Evolutionary conservation across 805 yeast genomes (phyloP), one percentile per base, ranked within the genome.

Genomic region (Yamadazyma olivae): DNA sequence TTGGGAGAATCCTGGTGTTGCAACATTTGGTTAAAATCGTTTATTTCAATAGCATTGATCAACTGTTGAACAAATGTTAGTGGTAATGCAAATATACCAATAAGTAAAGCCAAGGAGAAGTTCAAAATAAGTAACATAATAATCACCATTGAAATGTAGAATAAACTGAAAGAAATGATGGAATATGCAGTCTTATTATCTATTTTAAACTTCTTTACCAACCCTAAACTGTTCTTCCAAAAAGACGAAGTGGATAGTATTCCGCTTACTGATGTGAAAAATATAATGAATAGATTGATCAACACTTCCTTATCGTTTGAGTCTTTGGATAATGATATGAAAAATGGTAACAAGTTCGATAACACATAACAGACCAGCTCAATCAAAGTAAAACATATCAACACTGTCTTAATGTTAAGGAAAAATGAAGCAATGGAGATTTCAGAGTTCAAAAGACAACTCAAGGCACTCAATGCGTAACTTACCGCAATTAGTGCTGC

Each of bases 71-170:
- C 62, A 46, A 82, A 75, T 0, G 85, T 80, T 54, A 91, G 63
- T 7, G 97, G 95, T n/a, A 79, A 62, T 2, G 85, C 77, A n/a
- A 77, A 53, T 1, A 87, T 35, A 0, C 95, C 91, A 39, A 90
- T 66, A 4, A 71, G 51, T 33, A 86, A 70, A 0, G 96, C 86
- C 41, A 93, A 68, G 1, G 97, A 72, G 55, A 90, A 93, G 60
- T 93, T 89, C 17, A 91, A 71, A 43, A 89, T 88, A 35, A 91
- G 64, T 27, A 89, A 62, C 0, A 95, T 77, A 6, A 87, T 77
- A 27, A 89, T 68, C 21, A 80, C 69, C 53, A 88, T 70, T 21
- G 95, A 80, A 35, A 83, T 77, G 44, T 54, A 57, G 41, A 65
- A 65, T 32, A 67, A 75, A 23, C 84, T 66, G 24, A 83, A 66